Percentiles rank a stretch among this genome's conserved stretches.
These are phyloP conservation scores for Talaromyces sp. DNA, from an alignment of 2,329 filamentous ascomycete genomes.

Conservation along the genomic window DNA sequence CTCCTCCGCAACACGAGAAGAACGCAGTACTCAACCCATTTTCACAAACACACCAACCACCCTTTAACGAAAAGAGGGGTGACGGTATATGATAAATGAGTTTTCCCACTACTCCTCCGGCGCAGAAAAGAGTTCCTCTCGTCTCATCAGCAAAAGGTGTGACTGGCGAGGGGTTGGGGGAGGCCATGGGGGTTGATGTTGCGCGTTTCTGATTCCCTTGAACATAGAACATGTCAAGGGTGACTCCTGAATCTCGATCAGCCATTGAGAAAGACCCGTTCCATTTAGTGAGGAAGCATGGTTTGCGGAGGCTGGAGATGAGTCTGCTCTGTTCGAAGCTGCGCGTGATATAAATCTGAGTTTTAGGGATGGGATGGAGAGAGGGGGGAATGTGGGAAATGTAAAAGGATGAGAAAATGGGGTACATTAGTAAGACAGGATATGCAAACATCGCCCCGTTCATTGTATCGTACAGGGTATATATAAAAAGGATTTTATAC, in stretches of 20 bases:
- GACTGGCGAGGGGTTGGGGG: background rate
- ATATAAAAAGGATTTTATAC: slow-evolving; percentile 15
- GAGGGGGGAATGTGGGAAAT: background rate
- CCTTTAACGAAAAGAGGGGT: background rate
- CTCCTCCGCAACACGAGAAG: background rate
- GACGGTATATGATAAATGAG: slow-evolving; percentile 17
- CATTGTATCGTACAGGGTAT: slow-evolving; percentile 27
- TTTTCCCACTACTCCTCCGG: background rate
- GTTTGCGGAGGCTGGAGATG: slow-evolving; percentile 48
- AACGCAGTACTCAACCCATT: background rate
- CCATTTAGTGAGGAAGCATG: background rate
- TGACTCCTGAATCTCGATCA: slow-evolving; percentile 5
- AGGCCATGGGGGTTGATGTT: slow-evolving; percentile 41
- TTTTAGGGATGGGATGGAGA: background rate
- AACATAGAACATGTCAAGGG: slow-evolving; percentile 22
- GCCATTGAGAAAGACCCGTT: background rate
- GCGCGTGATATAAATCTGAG: slow-evolving; percentile 40
- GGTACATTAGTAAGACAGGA: background rate
- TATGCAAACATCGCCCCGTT: background rate
- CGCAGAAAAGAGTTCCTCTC: background rate
- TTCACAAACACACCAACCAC: slow-evolving; percentile 10
- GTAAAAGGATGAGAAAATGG: background rate
- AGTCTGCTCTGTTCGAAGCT: slow-evolving; percentile 52
- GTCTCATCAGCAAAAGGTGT: background rate
- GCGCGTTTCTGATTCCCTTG: slow-evolving; percentile 43